Conservation (phyloP, 768 basidiomycete species). For the Gyrodon lividus region DNA sequence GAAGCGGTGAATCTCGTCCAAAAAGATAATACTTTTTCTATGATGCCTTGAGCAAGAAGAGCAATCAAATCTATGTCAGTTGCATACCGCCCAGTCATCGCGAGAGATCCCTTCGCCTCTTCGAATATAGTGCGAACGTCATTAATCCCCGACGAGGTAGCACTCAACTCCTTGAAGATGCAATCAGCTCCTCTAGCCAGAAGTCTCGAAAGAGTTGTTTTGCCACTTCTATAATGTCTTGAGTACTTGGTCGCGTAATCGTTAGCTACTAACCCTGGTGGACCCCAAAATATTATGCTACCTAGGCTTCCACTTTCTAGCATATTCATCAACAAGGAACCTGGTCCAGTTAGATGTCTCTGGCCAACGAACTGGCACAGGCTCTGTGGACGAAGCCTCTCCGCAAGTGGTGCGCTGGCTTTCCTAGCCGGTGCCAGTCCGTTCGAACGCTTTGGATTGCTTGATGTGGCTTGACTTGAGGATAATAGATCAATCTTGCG, state of each 20-base stretch:
- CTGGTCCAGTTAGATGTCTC: slow-evolving; percentile 52
- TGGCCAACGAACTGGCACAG: slow-evolving; percentile 77
- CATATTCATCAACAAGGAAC: slow-evolving; percentile 54
- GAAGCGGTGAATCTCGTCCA: slow-evolving; percentile 85
- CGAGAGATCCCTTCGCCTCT: slow-evolving; percentile 66
- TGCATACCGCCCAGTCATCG: slow-evolving; percentile 59
- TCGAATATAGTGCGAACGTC: slow-evolving; percentile 76
- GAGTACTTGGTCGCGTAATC: background rate
- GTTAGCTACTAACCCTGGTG: slow-evolving; percentile 52
- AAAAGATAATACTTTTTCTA: slow-evolving; percentile 72
- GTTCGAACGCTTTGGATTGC: slow-evolving; percentile 21
- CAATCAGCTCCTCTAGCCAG: slow-evolving; percentile 59
- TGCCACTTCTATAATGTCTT: slow-evolving; percentile 51
- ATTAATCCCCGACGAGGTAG: slow-evolving; percentile 64
- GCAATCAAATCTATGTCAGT: background rate
- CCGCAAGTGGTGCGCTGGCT: slow-evolving; percentile 59
- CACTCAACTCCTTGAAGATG: slow-evolving; percentile 74
- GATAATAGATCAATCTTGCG: slow-evolving; percentile 23
- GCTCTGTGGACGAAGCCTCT: slow-evolving; percentile 62
- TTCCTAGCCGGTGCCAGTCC: slow-evolving; percentile 24
- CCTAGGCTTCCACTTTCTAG: slow-evolving; percentile 52
- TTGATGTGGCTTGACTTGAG: slow-evolving; percentile 8
- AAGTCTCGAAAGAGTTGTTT: slow-evolving; percentile 74
- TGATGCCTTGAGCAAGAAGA: slow-evolving; percentile 5
- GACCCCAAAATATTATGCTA: slow-evolving; percentile 73